Conservation (phyloP, 345 rosid species). For the Sonneratia alba region DNA sequence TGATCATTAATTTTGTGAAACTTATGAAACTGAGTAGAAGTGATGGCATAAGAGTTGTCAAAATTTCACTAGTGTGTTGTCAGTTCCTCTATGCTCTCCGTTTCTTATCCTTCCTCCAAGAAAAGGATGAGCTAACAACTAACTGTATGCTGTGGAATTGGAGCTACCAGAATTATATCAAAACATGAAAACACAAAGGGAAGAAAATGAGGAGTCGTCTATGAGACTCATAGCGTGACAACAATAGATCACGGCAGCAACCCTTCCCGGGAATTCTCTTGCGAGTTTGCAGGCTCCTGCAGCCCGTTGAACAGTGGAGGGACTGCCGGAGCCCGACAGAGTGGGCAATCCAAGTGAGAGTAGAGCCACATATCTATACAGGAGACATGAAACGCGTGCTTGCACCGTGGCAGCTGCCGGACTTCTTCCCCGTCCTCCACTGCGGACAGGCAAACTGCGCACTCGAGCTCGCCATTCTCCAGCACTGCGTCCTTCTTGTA, state of each 20-base stretch:
- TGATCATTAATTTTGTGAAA: too few relatives aligned
- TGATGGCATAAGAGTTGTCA: neutral
- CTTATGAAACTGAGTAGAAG: neutral
- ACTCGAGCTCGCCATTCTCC: conserved; percentile 16
- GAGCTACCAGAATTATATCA: neutral
- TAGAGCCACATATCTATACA: conserved; percentile 40
- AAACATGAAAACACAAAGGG: neutral
- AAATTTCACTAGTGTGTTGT: neutral
- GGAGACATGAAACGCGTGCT: conserved; percentile 26
- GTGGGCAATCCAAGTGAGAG: conserved; percentile 32
- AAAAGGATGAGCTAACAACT: neutral
- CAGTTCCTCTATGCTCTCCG: neutral
- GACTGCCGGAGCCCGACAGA: conserved; percentile 20
- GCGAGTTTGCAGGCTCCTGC: neutral
- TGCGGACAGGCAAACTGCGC: conserved; percentile 29
- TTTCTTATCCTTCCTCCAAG: neutral
- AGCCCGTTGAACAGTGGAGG: neutral
- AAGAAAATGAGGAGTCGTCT: neutral
- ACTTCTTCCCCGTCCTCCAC: conserved; percentile 34
- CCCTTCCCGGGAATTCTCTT: conserved; percentile 19
- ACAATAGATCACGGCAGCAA: conserved; percentile 3
- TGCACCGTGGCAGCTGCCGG: conserved; percentile 24
- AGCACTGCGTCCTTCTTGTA: conserved; percentile 20
- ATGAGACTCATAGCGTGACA: neutral
- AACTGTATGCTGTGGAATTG: neutral